These are phyloP conservation scores for Phylloboletellus chloephorus DNA, from an alignment of 1,284 basidiomycete genomes.

Conservation along the genomic window DNA sequence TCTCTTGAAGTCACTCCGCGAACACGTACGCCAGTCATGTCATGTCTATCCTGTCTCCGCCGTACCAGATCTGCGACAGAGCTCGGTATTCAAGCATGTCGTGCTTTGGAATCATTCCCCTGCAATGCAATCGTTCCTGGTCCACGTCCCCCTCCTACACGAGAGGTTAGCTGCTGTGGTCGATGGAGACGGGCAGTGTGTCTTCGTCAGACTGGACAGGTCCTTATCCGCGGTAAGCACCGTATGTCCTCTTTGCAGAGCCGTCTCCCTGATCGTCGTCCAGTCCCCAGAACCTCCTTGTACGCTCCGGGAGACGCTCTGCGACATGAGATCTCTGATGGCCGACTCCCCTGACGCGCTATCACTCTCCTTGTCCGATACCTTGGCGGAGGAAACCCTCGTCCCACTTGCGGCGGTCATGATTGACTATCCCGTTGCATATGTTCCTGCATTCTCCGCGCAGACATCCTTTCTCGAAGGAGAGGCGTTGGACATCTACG, in stretches of 20 bases:
- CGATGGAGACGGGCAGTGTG: slow-evolving; percentile 5
- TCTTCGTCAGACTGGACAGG: slow-evolving; percentile 21
- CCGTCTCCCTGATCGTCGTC: slow-evolving; percentile 1
- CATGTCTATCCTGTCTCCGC: not conserved
- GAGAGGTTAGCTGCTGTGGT: slow-evolving; percentile 11
- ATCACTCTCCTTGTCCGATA: slow-evolving; percentile 25
- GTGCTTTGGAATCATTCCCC: slow-evolving; percentile 37
- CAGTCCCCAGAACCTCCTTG: slow-evolving; percentile 13
- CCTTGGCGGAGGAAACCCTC: slow-evolving; percentile 23
- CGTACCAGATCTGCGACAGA: slow-evolving; percentile 1
- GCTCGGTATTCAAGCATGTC: slow-evolving; percentile 33
- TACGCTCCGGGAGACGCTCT: slow-evolving; percentile 15
- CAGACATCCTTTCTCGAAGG: slow-evolving; percentile 38
- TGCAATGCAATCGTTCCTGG: slow-evolving; percentile 45
- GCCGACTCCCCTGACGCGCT: slow-evolving; percentile 14
- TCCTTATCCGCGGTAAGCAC: slow-evolving; percentile 21
- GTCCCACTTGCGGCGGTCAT: slow-evolving; percentile 50
- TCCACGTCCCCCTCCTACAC: slow-evolving; percentile 29
- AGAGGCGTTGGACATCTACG: slow-evolving; percentile 45
- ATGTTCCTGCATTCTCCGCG: slow-evolving; percentile 37
- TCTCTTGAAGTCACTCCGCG: slow-evolving; percentile 20
- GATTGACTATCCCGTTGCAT: slow-evolving; percentile 55
- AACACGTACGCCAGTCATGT: slow-evolving; percentile 21
- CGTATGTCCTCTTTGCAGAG: not conserved
- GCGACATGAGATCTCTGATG: slow-evolving; percentile 19